Base-by-base conservation (phyloP, 2,329 filamentous ascomycete species). In the Aspergillus costaricaensis region DNA sequence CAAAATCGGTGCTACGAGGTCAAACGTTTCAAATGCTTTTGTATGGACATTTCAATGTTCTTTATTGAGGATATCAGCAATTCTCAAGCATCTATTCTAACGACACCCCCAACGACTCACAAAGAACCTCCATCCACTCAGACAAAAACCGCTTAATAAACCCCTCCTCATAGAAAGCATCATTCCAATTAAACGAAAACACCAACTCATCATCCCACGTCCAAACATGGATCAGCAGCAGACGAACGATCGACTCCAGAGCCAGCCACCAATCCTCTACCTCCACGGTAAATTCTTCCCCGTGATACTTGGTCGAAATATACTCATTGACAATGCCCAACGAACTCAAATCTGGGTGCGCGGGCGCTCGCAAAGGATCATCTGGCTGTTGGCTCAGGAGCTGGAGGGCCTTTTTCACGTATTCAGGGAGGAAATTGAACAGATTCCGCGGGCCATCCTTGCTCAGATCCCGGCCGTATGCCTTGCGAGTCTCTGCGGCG, bases 231-330 rank as follows among this genome's bases (percentile, higher is more conserved):
- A 23, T n/a, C 23, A 48, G 15, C 47, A n/a, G 48, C 12, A 5
- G 1, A 8, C 41, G 19, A 5, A 15, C 47, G 12, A 17, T 9
- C 27, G 27, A 27, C 27, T 27, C 27, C 27, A 27, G 27, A 27
- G 27, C 27, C 8, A 56, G 9, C 54, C 27, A 56, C 54, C 54
- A 56, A 21, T 56, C 54, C n/a, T 15, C 25, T 9, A 56, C 3
- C 38, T 48, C 41, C 6, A 56, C 27, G 9, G 7, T 9, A 27
- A 27, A 7, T 7, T 5, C 9, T 8, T 12, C 9, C 41, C 41
- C 27, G 6, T 27, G 27, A 27, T 27, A 27, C 25, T 8, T 7
- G 3, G 7, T 21, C 4, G n/a, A 41, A 3, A 56, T n/a, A 7
- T 14, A 36, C 6, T 48, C 32, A 38, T 56, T 36, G 17, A 56